Evolutionary conservation across 2,329 filamentous ascomycete species (phyloP).

Genomic region (Mycosphaerella sp.): DNA sequence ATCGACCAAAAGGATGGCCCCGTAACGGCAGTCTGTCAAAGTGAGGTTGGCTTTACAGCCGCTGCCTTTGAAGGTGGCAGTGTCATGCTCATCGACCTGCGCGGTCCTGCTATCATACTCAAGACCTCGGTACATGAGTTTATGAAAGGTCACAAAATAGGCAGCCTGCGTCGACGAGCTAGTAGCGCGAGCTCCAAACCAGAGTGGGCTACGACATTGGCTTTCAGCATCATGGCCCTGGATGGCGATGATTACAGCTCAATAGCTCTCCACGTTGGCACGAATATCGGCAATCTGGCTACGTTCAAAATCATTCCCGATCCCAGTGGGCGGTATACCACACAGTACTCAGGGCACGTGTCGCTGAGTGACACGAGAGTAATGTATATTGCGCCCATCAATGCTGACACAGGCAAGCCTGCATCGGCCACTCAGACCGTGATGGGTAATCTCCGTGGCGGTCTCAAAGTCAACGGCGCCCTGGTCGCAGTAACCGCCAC

Average conservation of each 20-base stretch:
- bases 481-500: constrained; percentile 68
- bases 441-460: constrained; percentile 70
- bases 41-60: constrained; percentile 89
- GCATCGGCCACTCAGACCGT: constrained; percentile 68
- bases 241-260: constrained; percentile 95
- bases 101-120: constrained; percentile 79
- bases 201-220: constrained; percentile 75
- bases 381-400: constrained; percentile 71
- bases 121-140: constrained; percentile 67
- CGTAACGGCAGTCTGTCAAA: constrained; percentile 72
- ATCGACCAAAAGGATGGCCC: constrained; percentile 79
- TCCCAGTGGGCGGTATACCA: constrained; percentile 61
- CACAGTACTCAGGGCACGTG: constrained; percentile 62
- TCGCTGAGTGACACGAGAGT: constrained; percentile 58
- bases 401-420: constrained; percentile 67
- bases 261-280: constrained; percentile 87
- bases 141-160: constrained; percentile 66
- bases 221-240: constrained; percentile 89
- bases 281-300: constrained; percentile 71
- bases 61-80: constrained; percentile 78
- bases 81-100: constrained; percentile 76
- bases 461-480: constrained; percentile 69
- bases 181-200: constrained; percentile 43
- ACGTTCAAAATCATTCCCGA: constrained; percentile 88
- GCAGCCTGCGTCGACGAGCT: constrained; percentile 58